These are phyloP conservation scores for Oxyria digyna DNA, from an alignment of 148 eudicot species.

Conservation along the genomic window DNA sequence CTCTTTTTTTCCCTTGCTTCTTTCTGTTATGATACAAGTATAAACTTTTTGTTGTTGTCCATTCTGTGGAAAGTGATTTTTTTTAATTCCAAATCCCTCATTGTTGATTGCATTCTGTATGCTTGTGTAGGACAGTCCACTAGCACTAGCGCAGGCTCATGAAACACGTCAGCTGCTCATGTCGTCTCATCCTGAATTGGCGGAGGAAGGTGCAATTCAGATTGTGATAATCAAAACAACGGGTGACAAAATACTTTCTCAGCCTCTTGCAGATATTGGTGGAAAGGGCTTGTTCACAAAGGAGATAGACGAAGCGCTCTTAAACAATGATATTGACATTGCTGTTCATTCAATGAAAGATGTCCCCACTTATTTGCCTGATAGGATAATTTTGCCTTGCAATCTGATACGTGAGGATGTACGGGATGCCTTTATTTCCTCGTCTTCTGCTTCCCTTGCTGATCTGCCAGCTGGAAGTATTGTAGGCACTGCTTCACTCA, in stretches of 20 bases:
- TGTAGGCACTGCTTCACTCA: slow-evolving; percentile 84
- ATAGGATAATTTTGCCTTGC: slow-evolving; percentile 81
- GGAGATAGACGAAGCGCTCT: slow-evolving; percentile 90
- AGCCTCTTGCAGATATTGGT: slow-evolving; percentile 95
- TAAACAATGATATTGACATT: slow-evolving; percentile 83
- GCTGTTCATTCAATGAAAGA: slow-evolving; percentile 99
- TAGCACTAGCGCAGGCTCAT: slow-evolving; percentile 95
- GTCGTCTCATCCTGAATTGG: slow-evolving; percentile 60
- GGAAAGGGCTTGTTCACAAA: slow-evolving; percentile 96
- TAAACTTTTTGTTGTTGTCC: not conserved
- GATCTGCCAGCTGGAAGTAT: slow-evolving; percentile 88
- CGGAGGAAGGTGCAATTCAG: slow-evolving; percentile 85
- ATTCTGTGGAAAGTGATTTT: not conserved
- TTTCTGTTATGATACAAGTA: not conserved
- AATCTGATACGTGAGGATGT: slow-evolving; percentile 94
- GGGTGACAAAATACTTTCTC: slow-evolving; percentile 74
- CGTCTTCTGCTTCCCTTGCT: slow-evolving; percentile 58
- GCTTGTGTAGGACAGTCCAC: slow-evolving; percentile 68
- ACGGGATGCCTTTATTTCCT: slow-evolving; percentile 90
- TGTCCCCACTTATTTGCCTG: slow-evolving; percentile 94
- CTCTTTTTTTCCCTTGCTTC: not conserved
- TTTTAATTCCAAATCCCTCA: not conserved
- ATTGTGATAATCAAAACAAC: slow-evolving; percentile 89
- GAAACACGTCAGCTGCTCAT: slow-evolving; percentile 81
- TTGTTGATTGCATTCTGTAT: slow-evolving; percentile 5